Evolutionary conservation across 805 yeast species (phyloP).

Genomic region (Metschnikowia borealis): DNA sequence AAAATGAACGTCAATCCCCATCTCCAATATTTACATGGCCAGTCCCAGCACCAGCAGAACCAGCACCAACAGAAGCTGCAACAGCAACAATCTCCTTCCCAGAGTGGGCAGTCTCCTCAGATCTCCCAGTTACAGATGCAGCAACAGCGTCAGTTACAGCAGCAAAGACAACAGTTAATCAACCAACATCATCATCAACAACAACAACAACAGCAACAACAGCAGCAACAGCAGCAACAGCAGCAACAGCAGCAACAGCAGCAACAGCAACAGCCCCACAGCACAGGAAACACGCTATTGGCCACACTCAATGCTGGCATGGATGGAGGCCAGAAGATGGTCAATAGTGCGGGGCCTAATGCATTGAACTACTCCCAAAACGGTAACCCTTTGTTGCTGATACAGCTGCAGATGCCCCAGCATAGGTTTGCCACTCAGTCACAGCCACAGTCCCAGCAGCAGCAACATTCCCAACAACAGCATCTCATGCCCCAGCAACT

Average conservation of each 20-base stretch:
- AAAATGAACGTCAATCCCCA: conserved; percentile 42
- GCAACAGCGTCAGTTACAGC: conserved; percentile 27
- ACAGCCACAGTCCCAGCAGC: conserved; percentile 16
- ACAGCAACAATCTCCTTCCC: conserved; percentile 22
- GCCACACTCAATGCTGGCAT: conserved; percentile 33
- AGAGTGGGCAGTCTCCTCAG: conserved; percentile 31
- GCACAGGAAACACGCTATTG: conserved; percentile 30
- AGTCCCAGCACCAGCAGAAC: conserved; percentile 3
- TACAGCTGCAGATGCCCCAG: conserved; percentile 26
- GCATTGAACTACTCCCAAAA: conserved; percentile 13
- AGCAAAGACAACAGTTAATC: conserved; percentile 32
- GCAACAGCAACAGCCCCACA: conserved; percentile 8
- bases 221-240: conserved; percentile 27
- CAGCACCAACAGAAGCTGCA: conserved; percentile 26
- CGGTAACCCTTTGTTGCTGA: conserved; percentile 28
- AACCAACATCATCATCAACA: conserved; percentile 33
- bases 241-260: conserved; percentile 25
- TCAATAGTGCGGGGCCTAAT: conserved; percentile 2
- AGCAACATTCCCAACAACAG: conserved; percentile 28
- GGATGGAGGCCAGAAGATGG: conserved; percentile 7
- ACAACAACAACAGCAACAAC: conserved; percentile 19
- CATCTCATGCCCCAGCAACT: conserved; percentile 10
- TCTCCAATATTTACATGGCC: conserved; percentile 36
- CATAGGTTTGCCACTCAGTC: conserved; percentile 11
- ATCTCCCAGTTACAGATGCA: conserved; percentile 28